Conservation (phyloP, 75 land plant species). For the Ceratopteris richardii region DNA sequence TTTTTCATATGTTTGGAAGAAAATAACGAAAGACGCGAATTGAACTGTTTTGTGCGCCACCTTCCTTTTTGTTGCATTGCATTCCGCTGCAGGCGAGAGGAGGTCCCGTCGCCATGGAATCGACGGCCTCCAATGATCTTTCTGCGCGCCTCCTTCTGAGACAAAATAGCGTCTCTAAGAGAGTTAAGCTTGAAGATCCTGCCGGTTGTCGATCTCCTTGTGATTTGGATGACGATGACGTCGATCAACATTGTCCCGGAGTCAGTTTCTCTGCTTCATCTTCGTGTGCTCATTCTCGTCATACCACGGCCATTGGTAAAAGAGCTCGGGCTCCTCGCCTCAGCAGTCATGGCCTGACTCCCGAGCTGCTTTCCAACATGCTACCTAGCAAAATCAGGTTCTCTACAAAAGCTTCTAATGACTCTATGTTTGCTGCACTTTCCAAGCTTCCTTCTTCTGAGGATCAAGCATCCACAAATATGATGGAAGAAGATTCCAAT, state of each 20-base stretch:
- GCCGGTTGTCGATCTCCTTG: neutral
- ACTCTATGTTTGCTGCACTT: no score
- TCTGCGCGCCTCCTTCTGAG: neutral
- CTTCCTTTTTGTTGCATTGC: no score
- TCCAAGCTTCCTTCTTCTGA: neutral
- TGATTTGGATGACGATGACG: neutral
- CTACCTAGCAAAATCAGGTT: neutral
- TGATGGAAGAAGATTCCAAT: neutral
- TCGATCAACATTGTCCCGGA: neutral
- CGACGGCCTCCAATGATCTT: neutral
- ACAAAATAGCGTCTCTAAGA: neutral
- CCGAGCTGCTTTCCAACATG: conserved; percentile 5
- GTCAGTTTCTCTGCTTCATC: neutral
- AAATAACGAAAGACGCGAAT: no score
- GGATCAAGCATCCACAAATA: neutral
- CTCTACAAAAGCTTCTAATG: neutral
- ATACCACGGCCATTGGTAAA: neutral
- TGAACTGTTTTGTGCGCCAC: no score
- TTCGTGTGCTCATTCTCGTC: neutral
- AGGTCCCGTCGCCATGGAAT: no score
- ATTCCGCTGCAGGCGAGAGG: no score
- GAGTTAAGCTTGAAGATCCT: neutral
- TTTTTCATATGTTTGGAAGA: no score
- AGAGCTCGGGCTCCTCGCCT: neutral
- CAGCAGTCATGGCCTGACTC: conserved; percentile 11